These are phyloP conservation scores for Pichia ethanolica DNA, from an alignment of 805 yeast genomes.

Conservation along the genomic window DNA sequence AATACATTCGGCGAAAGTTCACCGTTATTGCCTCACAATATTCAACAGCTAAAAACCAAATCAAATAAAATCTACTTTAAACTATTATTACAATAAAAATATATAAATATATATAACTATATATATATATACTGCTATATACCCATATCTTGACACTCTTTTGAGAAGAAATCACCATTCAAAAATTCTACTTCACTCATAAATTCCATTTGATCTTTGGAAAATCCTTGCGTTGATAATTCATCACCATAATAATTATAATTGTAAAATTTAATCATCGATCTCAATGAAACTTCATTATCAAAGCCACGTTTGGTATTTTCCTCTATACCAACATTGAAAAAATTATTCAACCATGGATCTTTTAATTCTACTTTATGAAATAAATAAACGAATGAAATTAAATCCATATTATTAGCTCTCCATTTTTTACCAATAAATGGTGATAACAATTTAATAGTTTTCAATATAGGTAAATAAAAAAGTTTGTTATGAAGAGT, in stretches of 20 bases:
- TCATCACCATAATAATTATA: slow-evolving; percentile 44
- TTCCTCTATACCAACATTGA: slow-evolving; percentile 62
- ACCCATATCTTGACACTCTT: slow-evolving; percentile 7
- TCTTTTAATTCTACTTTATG: slow-evolving; percentile 67
- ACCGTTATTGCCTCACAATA: no score
- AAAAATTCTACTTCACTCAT: slow-evolving; percentile 12
- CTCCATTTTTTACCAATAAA: slow-evolving; percentile 94
- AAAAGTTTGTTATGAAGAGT: slow-evolving; percentile 54
- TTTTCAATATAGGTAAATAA: slow-evolving; percentile 63
- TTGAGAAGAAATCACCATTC: slow-evolving; percentile 32
- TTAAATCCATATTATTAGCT: slow-evolving; percentile 84
- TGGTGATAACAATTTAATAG: slow-evolving; percentile 75
- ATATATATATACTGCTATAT: background rate
- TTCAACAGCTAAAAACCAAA: no score
- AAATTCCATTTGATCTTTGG: slow-evolving; percentile 20
- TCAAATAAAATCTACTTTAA: no score
- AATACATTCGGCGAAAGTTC: no score
- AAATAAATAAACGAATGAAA: slow-evolving; percentile 77
- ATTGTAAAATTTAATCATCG: slow-evolving; percentile 71
- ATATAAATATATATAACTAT: background rate
- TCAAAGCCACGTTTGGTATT: slow-evolving; percentile 73
- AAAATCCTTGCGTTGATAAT: slow-evolving; percentile 53
- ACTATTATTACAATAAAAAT: no score
- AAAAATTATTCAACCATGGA: slow-evolving; percentile 85
- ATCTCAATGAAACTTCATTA: slow-evolving; percentile 78